Percentiles rank a stretch among this genome's conserved stretches.
Conservation (phyloP, 164 flowering plant genomes). For the Protea cynaroides region DNA sequence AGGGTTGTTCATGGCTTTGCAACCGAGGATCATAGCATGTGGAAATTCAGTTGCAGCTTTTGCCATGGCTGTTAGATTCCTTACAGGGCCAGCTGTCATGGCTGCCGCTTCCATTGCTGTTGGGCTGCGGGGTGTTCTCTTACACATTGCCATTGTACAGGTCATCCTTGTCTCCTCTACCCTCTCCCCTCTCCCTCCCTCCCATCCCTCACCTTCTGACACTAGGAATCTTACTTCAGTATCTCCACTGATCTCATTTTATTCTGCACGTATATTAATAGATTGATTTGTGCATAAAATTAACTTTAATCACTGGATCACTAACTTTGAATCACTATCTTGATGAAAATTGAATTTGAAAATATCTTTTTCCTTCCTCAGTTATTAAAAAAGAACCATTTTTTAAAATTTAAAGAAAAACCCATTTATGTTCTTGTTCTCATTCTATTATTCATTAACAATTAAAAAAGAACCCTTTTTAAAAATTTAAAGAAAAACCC, state of each 20-base stretch:
- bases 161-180: conserved; percentile 24
- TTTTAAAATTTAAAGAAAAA: no score
- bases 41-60: conserved; percentile 82
- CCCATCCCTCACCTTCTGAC: conserved; percentile 32
- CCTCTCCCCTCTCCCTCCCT: conserved; percentile 9
- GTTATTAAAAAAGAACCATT: no score
- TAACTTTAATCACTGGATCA: no score
- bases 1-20: conserved; percentile 99
- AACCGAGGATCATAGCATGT: conserved; percentile 97
- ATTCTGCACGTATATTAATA: no score
- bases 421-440: no score
- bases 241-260: conserved; percentile 4
- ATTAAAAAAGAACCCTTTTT: no score
- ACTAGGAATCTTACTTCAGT: conserved; percentile 23
- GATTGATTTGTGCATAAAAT: no score
- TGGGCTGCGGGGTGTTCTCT: conserved; percentile 73
- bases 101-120: conserved; percentile 88
- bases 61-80: conserved; percentile 92
- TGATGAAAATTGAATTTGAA: no score
- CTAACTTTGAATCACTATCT: no score
- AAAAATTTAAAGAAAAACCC: no score
- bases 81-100: conserved; percentile 95
- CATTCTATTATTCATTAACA: no score
- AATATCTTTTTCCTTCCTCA: no score
- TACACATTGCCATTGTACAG: conserved; percentile 89